Evolutionary conservation across 176 grass and related monocot genomes (phyloP), one percentile per base, ranked within the genome.

Genomic region (Coix lacrymajobi): DNA sequence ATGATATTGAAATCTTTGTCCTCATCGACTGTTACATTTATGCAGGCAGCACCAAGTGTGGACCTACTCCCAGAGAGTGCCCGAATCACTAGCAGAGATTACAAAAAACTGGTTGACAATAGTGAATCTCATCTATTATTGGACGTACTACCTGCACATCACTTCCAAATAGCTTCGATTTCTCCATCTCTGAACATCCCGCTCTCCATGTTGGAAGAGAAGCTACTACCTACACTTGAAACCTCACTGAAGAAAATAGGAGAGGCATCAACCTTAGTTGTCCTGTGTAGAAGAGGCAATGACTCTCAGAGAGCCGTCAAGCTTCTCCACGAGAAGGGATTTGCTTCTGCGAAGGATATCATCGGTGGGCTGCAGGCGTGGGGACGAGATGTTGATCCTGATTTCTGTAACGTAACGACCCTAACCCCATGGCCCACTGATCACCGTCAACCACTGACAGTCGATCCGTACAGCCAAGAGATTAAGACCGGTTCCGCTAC

Each of bases 281-380:
- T 98, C 4, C 76, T 95, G 64, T 98, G 95, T 54, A 80, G 92
- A 76, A 91, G 96, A 88, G 96, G 96, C 38, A 95, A 98, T 4
- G 89, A 90, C 49, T 98, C 96, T 4, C 96, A 98, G 52, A 88
- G 11, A 22, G 90, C 92, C 6, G 88, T 95, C 36, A 64, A 88
- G 74, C 71, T 92, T 81, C 90, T 98, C 14, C 89, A 30, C 0
- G 77, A 90, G 76, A 98, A 91, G 52, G 92, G 96, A 5, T 89
- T 98, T 52, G 15, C 66, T 34, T 86, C 54, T 17, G 82, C 88
- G 0, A 98, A 91, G 71, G 92, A 95, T 81, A 88, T 98, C 37
- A 87, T 93, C 4, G 92, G 92, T 7, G 95, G 92, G 24, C 87
- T 95, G 62, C 81, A 98, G 62, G 92, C 88, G 19, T 98, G 92